These are phyloP conservation scores for Dryas alaskensis DNA, from an alignment of 306 rosid species.

Conservation along the genomic window DNA sequence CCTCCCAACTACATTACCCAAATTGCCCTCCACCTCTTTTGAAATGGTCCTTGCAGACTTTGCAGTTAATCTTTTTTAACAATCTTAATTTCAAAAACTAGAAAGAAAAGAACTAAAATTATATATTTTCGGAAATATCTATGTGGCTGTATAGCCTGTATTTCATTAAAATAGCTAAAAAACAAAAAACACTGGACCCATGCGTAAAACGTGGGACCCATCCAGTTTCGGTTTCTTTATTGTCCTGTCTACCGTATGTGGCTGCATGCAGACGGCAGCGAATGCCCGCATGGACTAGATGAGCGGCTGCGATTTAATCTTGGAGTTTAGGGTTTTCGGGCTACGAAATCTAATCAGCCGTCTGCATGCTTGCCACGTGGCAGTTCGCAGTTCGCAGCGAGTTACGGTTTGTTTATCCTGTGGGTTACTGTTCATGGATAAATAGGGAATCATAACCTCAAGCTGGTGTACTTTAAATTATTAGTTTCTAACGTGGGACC, in stretches of 20 bases:
- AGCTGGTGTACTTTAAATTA: background rate
- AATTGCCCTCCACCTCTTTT: conserved; percentile 12
- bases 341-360: conserved; percentile 1
- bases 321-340: background rate
- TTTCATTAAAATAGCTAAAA: too few species aligned
- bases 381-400: background rate
- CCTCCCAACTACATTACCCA: background rate
- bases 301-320: background rate
- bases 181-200: too few species aligned
- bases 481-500: background rate
- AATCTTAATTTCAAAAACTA: background rate
- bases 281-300: background rate
- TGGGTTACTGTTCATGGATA: background rate
- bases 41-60: conserved; percentile 5
- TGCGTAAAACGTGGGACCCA: background rate
- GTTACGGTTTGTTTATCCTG: background rate
- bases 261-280: background rate
- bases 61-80: background rate
- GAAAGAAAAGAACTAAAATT: background rate
- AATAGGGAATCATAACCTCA: conserved; percentile 1
- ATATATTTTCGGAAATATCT: conserved; percentile 13
- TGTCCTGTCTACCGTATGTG: background rate
- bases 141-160: background rate
- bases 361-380: conserved; percentile 26
- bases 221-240: background rate